Evolutionary conservation across 31 red algal species (phyloP).

Genomic region (Porphyra umbilicalis): DNA sequence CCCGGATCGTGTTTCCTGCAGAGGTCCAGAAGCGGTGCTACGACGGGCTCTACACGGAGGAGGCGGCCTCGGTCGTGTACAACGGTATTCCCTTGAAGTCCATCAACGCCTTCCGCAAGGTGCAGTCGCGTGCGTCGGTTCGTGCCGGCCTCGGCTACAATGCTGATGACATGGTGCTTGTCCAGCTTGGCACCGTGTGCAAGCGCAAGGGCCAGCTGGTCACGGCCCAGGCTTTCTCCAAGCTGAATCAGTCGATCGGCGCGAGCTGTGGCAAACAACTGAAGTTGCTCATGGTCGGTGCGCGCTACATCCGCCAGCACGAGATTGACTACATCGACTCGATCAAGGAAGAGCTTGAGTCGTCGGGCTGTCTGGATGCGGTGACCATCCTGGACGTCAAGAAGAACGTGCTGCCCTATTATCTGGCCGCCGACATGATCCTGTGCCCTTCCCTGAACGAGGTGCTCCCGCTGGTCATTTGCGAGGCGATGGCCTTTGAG

Average conservation of each 20-base stretch:
- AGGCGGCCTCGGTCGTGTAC: slow-evolving; percentile 67
- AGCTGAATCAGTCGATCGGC: slow-evolving; percentile 20
- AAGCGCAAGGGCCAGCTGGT: slow-evolving; percentile 85
- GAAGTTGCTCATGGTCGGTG: slow-evolving; percentile 90
- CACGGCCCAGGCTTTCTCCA: slow-evolving; percentile 75
- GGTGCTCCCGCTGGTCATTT: slow-evolving; percentile 92
- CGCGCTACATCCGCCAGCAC: slow-evolving; percentile 92
- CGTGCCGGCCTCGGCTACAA: slow-evolving; percentile 76
- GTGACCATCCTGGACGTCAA: slow-evolving; percentile 82
- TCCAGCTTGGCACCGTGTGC: slow-evolving; percentile 95
- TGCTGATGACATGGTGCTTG: slow-evolving; percentile 55
- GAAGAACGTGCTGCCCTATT: slow-evolving; percentile 96
- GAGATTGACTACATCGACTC: slow-evolving; percentile 89
- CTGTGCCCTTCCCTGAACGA: slow-evolving; percentile 89
- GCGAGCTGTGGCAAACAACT: slow-evolving; percentile 21
- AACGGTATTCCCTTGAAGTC: slow-evolving; percentile 87
- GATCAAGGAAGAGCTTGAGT: slow-evolving; percentile 66
- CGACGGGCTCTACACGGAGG: slow-evolving; percentile 50
- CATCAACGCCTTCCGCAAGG: slow-evolving; percentile 78
- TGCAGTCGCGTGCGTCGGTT: slow-evolving; percentile 57
- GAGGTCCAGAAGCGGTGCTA: slow-evolving; percentile 79
- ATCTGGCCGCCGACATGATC: slow-evolving; percentile 86
- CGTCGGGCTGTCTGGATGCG: slow-evolving; percentile 40
- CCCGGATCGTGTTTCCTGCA: slow-evolving; percentile 92
- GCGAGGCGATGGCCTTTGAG: slow-evolving; percentile 95